phyloP scores from a whole-genome alignment of 2,329 filamentous ascomycete genomes.

The Penicillium corylophilum region DNA sequence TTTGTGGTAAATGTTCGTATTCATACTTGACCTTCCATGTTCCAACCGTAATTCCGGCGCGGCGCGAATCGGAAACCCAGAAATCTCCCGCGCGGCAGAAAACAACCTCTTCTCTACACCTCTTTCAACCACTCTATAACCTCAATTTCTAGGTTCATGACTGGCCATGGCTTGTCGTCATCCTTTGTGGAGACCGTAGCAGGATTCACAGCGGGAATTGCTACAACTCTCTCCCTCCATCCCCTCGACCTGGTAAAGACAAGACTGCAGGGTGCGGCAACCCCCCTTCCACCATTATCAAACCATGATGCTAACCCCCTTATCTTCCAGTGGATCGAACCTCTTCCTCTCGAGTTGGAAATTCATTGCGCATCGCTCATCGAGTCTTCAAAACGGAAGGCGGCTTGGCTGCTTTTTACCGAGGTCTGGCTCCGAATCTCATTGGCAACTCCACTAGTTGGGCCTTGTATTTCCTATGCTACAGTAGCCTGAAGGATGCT shows the following conservation, averaged over 20 bases:
- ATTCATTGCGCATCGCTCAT: conserved; percentile 53
- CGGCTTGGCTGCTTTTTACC: conserved; percentile 71
- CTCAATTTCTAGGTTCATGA: conserved; percentile 36
- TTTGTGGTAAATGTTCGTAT: too few relatives aligned
- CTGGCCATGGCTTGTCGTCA: conserved; percentile 62
- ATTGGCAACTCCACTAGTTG: conserved; percentile 87
- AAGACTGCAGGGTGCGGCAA: conserved; percentile 73
- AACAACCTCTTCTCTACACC: not conserved
- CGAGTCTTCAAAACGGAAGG: conserved; percentile 56
- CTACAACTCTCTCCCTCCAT: conserved; percentile 83
- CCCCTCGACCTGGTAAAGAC: conserved; percentile 97
- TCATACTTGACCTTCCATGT: not conserved
- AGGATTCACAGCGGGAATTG: conserved; percentile 82
- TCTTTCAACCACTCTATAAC: not conserved
- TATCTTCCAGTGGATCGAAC: conserved; percentile 49
- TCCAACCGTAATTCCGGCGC: not conserved
- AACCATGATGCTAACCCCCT: not conserved
- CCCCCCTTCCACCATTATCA: not conserved
- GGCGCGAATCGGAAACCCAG: not conserved
- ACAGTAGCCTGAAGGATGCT: conserved; percentile 59
- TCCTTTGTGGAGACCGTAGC: conserved; percentile 83
- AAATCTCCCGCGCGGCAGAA: not conserved
- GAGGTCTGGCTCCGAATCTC: conserved; percentile 85
- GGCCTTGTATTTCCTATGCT: conserved; percentile 87
- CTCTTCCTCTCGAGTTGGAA: conserved; percentile 50